phyloP scores from a whole-genome alignment of 768 basidiomycete genomes.

The Floccularia luteovirens region DNA sequence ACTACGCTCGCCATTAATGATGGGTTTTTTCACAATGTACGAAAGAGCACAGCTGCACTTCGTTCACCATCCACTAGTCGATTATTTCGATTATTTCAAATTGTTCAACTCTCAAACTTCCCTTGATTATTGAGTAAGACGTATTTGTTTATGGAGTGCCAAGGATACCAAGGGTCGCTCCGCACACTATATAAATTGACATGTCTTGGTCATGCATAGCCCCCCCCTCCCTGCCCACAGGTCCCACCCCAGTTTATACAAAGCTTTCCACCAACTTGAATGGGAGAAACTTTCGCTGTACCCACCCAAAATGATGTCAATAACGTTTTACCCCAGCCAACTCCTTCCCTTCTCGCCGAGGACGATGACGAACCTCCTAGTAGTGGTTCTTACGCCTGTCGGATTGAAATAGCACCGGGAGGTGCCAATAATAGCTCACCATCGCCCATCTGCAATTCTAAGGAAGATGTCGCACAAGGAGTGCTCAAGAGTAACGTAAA shows the following conservation, averaged over 20 bases:
- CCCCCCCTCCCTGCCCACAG: conserved; percentile 6
- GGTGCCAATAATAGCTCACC: not conserved
- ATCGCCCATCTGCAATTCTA: not conserved
- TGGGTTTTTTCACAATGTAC: too few relatives aligned
- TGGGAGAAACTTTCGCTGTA: conserved; percentile 25
- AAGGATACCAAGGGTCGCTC: conserved; percentile 7
- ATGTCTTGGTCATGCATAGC: conserved; percentile 12
- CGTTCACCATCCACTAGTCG: too few relatives aligned
- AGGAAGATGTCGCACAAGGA: too few relatives aligned
- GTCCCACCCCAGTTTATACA: not conserved
- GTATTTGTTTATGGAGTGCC: too few relatives aligned
- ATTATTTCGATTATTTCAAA: too few relatives aligned
- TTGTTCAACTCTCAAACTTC: too few relatives aligned
- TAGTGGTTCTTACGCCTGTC: conserved; percentile 22
- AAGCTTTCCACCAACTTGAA: conserved; percentile 17
- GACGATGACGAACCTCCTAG: conserved; percentile 38
- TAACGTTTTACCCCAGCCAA: conserved; percentile 22
- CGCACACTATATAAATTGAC: conserved; percentile 8
- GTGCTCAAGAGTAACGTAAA: too few relatives aligned
- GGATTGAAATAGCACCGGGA: conserved; percentile 22
- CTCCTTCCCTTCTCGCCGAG: conserved; percentile 24
- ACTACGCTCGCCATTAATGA: too few relatives aligned
- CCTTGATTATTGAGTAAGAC: too few relatives aligned
- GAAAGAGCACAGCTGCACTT: too few relatives aligned
- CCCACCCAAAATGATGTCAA: conserved; percentile 19